Conservation (phyloP, 202 grass and related monocot species). For the Setaria italica region DNA sequence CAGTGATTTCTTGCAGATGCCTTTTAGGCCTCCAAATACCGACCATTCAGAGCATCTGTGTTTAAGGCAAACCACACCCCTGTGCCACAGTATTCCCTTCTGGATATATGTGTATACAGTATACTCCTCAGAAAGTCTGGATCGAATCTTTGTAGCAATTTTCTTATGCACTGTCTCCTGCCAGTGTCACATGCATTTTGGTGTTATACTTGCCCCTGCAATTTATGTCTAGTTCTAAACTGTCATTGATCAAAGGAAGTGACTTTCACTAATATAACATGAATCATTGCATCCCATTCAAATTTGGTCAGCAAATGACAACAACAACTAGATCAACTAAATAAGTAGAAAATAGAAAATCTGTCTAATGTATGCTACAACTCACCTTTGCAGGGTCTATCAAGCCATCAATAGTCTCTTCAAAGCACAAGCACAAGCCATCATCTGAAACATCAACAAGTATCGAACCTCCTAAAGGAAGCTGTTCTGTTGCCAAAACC, state of each 20-base stretch:
- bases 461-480: constrained; percentile 50
- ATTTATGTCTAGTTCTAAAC: constrained; percentile 3
- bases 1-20: constrained; percentile 36
- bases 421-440: constrained; percentile 41
- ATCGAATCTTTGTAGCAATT: constrained; percentile 32
- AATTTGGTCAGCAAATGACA: constrained; percentile 13
- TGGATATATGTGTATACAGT: constrained; percentile 33
- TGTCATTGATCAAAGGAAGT: constrained; percentile 22
- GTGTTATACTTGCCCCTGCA: neutral
- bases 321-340: constrained; percentile 2
- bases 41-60: constrained; percentile 26
- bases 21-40: constrained; percentile 12
- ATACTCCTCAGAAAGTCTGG: constrained; percentile 30
- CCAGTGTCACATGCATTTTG: constrained; percentile 38
- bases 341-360: constrained; percentile 17
- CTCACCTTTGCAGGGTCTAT: constrained; percentile 40
- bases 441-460: constrained; percentile 44
- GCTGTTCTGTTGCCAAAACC: constrained; percentile 36
- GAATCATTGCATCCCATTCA: neutral
- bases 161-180: constrained; percentile 30
- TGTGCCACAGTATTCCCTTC: constrained; percentile 35
- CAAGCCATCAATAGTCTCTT: neutral
- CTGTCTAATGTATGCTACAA: constrained; percentile 26
- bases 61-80: constrained; percentile 34
- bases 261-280: constrained; percentile 9